Conservation (phyloP, 1,284 basidiomycete species). For the Clitocybe nebularis region DNA sequence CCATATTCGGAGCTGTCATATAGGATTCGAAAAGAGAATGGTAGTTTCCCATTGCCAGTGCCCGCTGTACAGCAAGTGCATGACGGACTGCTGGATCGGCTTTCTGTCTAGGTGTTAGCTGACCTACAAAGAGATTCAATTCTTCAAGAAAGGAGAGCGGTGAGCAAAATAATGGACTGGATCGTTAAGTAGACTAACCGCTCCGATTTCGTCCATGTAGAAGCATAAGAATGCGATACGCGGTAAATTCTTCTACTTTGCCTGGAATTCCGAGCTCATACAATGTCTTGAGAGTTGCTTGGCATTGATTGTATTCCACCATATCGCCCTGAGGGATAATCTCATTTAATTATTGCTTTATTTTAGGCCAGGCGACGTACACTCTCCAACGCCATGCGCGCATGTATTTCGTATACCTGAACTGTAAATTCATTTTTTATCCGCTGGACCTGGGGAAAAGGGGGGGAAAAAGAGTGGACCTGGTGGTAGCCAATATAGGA, state of each 20-base stretch:
- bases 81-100: conserved; percentile 77
- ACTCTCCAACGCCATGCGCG: conserved; percentile 92
- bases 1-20: conserved; percentile 90
- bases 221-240: conserved; percentile 96
- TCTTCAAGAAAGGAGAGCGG: conserved; percentile 49
- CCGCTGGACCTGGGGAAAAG: conserved; percentile 79
- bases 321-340: conserved; percentile 77
- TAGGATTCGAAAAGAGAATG: conserved; percentile 89
- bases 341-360: not conserved
- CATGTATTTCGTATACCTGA: conserved; percentile 97
- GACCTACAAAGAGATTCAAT: conserved; percentile 92
- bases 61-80: conserved; percentile 85
- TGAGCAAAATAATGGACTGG: conserved; percentile 1
- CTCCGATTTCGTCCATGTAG: conserved; percentile 92
- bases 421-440: conserved; percentile 99
- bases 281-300: conserved; percentile 84
- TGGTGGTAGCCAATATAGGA: conserved; percentile 12
- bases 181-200: conserved; percentile 49
- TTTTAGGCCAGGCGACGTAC: conserved; percentile 40
- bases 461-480: conserved; percentile 3
- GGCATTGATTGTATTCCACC: conserved; percentile 99
- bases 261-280: conserved; percentile 93
- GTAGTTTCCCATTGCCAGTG: conserved; percentile 92
- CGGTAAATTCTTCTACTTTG: conserved; percentile 92
- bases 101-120: conserved; percentile 91